Conservation (phyloP, 2,329 filamentous ascomycete species). For the Colletotrichum zoysiae region DNA sequence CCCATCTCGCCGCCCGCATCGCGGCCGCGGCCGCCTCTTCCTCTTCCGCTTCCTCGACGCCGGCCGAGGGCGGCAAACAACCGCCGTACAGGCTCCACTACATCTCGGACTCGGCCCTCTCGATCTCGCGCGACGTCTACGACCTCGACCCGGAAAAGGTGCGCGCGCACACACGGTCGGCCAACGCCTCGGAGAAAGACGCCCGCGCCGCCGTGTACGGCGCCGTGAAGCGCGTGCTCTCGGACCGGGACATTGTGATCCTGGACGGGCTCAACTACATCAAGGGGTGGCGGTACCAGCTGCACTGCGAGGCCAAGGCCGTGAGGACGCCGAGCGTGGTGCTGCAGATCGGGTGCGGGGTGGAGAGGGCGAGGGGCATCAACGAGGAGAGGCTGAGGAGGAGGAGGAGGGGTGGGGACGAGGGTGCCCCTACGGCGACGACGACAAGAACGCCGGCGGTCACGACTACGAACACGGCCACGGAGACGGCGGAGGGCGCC, state of each 20-base stretch:
- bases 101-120: constrained; percentile 79
- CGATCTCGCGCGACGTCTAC: constrained; percentile 78
- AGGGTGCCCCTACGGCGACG: not conserved
- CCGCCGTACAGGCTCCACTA: constrained; percentile 75
- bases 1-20: constrained; percentile 73
- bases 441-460: constrained; percentile 23
- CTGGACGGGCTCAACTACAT: constrained; percentile 89
- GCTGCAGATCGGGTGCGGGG: constrained; percentile 71
- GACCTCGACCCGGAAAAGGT: constrained; percentile 67
- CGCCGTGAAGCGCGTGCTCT: constrained; percentile 82
- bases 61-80: not conserved
- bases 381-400: constrained; percentile 70
- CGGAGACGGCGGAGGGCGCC: constrained; percentile 1
- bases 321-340: constrained; percentile 81
- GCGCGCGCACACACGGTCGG: constrained; percentile 73
- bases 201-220: constrained; percentile 81
- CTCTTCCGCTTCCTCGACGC: constrained; percentile 42
- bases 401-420: constrained; percentile 46
- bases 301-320: constrained; percentile 88
- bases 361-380: constrained; percentile 65
- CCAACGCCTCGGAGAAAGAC: constrained; percentile 83
- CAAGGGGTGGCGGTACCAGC: constrained; percentile 89
- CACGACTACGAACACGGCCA: constrained; percentile 56
- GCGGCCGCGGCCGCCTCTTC: constrained; percentile 49
- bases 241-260: constrained; percentile 80